A percentile compares a stretch with the other conserved stretches of the same genome.
phyloP scores from a whole-genome alignment of 768 basidiomycete species.

The Tricholoma matsutake region DNA sequence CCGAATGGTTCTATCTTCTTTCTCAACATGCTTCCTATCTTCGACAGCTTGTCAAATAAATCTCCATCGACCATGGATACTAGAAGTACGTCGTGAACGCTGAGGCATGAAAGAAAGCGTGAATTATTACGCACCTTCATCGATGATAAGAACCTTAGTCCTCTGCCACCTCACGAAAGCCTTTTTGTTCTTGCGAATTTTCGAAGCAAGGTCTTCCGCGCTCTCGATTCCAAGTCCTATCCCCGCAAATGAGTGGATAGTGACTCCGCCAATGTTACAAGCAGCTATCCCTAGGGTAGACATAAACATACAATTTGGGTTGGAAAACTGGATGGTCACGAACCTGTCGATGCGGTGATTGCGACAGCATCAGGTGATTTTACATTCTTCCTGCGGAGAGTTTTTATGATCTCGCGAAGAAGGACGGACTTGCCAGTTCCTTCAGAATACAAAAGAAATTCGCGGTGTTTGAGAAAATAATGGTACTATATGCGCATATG shows the following conservation, averaged over 20 bases:
- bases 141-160: constrained; percentile 81
- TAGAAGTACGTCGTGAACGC: constrained; percentile 28
- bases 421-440: constrained; percentile 98
- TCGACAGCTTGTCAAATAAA: constrained; percentile 86
- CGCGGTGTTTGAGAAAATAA: neutral
- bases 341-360: constrained; percentile 92
- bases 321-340: neutral
- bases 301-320: neutral
- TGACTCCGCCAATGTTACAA: constrained; percentile 95
- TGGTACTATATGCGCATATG: constrained; percentile 14
- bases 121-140: constrained; percentile 55
- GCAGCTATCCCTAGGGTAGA: constrained; percentile 75
- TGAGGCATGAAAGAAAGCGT: neutral
- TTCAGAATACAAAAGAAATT: constrained; percentile 25
- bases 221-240: constrained; percentile 79
- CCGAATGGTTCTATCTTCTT: constrained; percentile 77
- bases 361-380: constrained; percentile 73
- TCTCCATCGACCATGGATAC: constrained; percentile 98
- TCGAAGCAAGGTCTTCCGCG: constrained; percentile 57
- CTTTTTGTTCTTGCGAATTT: constrained; percentile 82
- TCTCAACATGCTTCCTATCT: constrained; percentile 62
- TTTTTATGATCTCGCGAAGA: constrained; percentile 84
- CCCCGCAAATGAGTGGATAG: constrained; percentile 94
- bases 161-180: constrained; percentile 75
- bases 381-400: constrained; percentile 52